Evolutionary conservation across 2,329 filamentous ascomycete genomes (phyloP).

Genomic region (Aspergillus fijiensis): DNA sequence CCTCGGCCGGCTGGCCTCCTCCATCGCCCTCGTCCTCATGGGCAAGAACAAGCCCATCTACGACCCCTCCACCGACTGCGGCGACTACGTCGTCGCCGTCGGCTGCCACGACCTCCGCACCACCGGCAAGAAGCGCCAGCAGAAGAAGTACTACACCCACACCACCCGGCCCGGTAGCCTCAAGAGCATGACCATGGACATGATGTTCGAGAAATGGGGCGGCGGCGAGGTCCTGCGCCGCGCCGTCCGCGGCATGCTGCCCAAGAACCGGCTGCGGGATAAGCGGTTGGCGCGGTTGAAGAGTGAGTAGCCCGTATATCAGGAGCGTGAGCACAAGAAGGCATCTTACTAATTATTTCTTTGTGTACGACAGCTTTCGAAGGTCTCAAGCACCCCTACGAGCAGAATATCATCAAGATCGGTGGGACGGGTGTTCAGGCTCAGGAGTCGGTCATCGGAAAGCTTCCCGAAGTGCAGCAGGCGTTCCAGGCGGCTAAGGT

Average conservation of each 20-base stretch:
- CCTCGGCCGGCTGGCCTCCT: constrained; percentile 84
- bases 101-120: constrained; percentile 83
- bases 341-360: neutral
- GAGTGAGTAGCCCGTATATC: constrained; percentile 46
- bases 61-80: constrained; percentile 96
- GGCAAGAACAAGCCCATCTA: constrained; percentile 99
- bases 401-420: constrained; percentile 78
- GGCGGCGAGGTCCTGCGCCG: constrained; percentile 87
- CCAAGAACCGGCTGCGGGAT: constrained; percentile 91
- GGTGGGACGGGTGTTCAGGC: constrained; percentile 43
- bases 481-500: constrained; percentile 37
- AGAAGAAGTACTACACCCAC: constrained; percentile 96
- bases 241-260: constrained; percentile 94
- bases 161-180: constrained; percentile 86
- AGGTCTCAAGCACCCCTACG: constrained; percentile 87
- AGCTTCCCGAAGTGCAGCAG: constrained; percentile 37
- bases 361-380: constrained; percentile 67
- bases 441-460: constrained; percentile 40
- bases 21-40: constrained; percentile 86
- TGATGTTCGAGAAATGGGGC: constrained; percentile 89
- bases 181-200: constrained; percentile 89
- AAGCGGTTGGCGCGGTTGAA: constrained; percentile 85
- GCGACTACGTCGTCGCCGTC: constrained; percentile 95
- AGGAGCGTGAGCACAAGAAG: too few species aligned
- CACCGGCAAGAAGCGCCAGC: constrained; percentile 87